A percentile compares a stretch with the other conserved stretches of the same genome.
phyloP scores from a whole-genome alignment of 2,329 filamentous ascomycete genomes.

The Verticillium nubilum region DNA sequence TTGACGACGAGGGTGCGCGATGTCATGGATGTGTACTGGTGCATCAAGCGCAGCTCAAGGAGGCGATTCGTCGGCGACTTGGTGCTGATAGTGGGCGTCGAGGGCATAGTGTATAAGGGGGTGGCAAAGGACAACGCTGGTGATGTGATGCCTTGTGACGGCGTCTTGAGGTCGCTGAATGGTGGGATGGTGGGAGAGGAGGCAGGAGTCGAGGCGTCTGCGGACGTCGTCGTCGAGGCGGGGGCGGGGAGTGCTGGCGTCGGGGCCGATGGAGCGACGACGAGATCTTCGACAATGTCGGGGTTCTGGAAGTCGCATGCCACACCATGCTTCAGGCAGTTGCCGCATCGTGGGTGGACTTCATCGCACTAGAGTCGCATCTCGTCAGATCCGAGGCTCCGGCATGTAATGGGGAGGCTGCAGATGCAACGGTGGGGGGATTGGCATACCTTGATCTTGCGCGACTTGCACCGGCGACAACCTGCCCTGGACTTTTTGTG shows the following conservation, averaged over 20 bases:
- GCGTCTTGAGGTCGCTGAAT: not conserved
- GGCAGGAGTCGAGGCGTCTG: slow-evolving; percentile 10
- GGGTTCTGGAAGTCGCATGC: slow-evolving; percentile 59
- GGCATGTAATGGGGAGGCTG: not conserved
- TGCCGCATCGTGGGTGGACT: slow-evolving; percentile 58
- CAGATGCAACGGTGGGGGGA: not conserved
- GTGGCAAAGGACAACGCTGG: slow-evolving; percentile 16
- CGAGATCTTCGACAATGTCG: slow-evolving; percentile 37
- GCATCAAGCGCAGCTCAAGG: slow-evolving; percentile 57
- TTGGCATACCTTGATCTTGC: slow-evolving; percentile 60
- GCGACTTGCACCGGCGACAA: slow-evolving; percentile 59
- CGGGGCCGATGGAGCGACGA: slow-evolving; percentile 21
- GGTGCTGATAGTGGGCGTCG: slow-evolving; percentile 24
- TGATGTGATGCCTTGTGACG: slow-evolving; percentile 4
- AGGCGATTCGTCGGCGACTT: slow-evolving; percentile 37
- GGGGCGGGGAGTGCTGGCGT: slow-evolving; percentile 7
- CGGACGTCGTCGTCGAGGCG: slow-evolving; percentile 15
- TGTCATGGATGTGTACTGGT: slow-evolving; percentile 58
- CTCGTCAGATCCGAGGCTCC: not conserved
- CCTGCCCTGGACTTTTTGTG: slow-evolving; percentile 67
- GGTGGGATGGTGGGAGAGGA: slow-evolving; percentile 7
- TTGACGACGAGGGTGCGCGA: slow-evolving; percentile 53
- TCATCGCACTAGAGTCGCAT: slow-evolving; percentile 51
- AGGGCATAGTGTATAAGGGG: slow-evolving; percentile 25
- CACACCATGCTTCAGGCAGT: slow-evolving; percentile 63